These are phyloP conservation scores for Corymbia citriodora DNA, from an alignment of 441 rosid genomes.

Conservation along the genomic window DNA sequence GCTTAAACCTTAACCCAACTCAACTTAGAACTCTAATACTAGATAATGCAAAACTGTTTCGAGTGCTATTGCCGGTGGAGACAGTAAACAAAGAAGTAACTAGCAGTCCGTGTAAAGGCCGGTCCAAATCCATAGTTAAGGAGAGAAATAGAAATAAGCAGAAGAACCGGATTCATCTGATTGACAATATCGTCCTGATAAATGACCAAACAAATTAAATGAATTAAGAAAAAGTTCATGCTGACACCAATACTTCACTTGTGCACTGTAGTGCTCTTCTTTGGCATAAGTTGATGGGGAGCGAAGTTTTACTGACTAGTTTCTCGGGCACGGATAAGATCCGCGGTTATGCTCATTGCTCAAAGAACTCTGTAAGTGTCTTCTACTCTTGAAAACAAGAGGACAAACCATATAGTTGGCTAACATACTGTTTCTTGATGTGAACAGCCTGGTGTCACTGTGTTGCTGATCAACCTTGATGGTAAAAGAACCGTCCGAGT, in stretches of 20 bases:
- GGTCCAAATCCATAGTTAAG: background rate
- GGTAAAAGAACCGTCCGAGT: conserved; percentile 13
- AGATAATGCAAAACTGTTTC: background rate
- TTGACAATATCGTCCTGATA: too few relatives aligned
- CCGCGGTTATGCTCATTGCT: background rate
- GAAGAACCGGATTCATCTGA: background rate
- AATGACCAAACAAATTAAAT: background rate
- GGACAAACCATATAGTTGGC: background rate
- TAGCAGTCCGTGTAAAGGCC: background rate
- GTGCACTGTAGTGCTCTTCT: background rate
- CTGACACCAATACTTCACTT: conserved; percentile 1
- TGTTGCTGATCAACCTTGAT: conserved; percentile 29
- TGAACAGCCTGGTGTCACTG: conserved; percentile 19
- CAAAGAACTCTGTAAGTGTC: background rate
- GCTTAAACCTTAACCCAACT: background rate
- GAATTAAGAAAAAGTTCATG: background rate
- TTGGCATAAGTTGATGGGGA: background rate
- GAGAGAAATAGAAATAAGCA: background rate
- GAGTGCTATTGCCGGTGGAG: background rate
- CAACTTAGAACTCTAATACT: background rate
- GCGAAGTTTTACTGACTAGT: background rate
- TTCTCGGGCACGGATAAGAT: background rate
- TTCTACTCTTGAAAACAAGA: background rate
- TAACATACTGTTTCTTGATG: background rate
- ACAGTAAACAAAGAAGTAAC: background rate